Evolutionary conservation across 2,329 filamentous ascomycete species (phyloP).

Genomic region (Colletotrichum destructivum): DNA sequence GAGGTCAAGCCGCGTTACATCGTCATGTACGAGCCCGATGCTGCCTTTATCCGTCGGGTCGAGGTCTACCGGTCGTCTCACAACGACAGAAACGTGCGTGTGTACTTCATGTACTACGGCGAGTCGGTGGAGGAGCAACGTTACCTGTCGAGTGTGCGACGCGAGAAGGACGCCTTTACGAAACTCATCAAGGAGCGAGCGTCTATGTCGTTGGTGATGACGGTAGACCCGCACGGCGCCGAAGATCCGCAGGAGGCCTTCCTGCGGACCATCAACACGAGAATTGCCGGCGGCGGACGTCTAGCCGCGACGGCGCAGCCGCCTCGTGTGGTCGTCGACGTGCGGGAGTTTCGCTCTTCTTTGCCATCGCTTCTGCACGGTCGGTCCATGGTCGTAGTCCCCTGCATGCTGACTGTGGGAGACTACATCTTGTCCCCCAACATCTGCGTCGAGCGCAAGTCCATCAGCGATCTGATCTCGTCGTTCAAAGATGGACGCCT

Average conservation of each 20-base stretch:
- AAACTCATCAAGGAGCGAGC: conserved; percentile 95
- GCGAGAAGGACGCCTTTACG: conserved; percentile 97
- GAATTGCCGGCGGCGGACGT: conserved; percentile 93
- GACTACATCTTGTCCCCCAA: conserved; percentile 94
- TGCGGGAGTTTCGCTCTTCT: conserved; percentile 95
- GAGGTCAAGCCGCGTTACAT: conserved; percentile 95
- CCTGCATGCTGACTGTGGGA: conserved; percentile 95
- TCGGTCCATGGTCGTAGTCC: conserved; percentile 88
- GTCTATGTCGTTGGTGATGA: conserved; percentile 91
- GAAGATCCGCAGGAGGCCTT: conserved; percentile 93
- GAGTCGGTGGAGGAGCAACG: conserved; percentile 96
- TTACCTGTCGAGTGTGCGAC: conserved; percentile 89
- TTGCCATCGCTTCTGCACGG: conserved; percentile 93
- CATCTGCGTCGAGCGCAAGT: conserved; percentile 96
- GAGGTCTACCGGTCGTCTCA: conserved; percentile 98
- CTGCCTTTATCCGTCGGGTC: conserved; percentile 92
- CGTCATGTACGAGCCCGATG: conserved; percentile 98
- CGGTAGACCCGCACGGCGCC: conserved; percentile 76
- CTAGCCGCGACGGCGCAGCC: conserved; percentile 87
- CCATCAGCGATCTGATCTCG: conserved; percentile 89
- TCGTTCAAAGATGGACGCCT: conserved; percentile 94
- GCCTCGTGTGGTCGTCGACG: conserved; percentile 93
- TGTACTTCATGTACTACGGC: conserved; percentile 98
- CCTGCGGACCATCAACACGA: conserved; percentile 94
- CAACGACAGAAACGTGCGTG: conserved; percentile 87